Evolutionary conservation across 805 yeast genomes (phyloP), one percentile per base, ranked within the genome.

Genomic region (Candida krabiensis): DNA sequence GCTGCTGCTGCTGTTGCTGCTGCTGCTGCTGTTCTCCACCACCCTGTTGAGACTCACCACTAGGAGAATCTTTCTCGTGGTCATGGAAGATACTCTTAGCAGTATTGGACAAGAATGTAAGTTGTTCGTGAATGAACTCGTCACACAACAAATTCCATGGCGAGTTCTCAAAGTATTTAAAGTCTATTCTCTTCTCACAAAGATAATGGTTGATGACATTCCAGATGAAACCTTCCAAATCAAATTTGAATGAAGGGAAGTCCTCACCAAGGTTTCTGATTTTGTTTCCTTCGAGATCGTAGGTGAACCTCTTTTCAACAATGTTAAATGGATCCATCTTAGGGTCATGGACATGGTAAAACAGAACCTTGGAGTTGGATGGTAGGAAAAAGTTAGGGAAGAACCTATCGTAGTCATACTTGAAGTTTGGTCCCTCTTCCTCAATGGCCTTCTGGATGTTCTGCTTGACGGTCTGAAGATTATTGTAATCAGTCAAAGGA

Each of bases 331-430:
- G 80, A 50, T 75, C 69, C 52, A 76, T 66, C 56, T 75, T 75
- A 14, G 80, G 80, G 54, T 64, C 73, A 53, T 76, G 77, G 21
- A 77, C 74, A 46, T 76, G 81, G 31, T 47, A 76, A 30, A 63
- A 60, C 34, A 63, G 41, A 30, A 56, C 60, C 30, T 54, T 52
- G 1, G 62, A 55, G 38, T 53, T 56, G 9, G 48, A 46, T 14
- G 59, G 50, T 15, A 49, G 45, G 47, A 62, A 62, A 30, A 35
- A 46, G 30, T 54, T 42, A 12, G 50, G 42, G 43, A 44, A 57
- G 36, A 52, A 52, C 26, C 49, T 41, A 34, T 55, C 56, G 46
- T 61, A 61, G 27, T 49, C 43, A 39, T 61, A 61, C 16, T 37
- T 23, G 37, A 55, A 60, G 5, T 46, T 38, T n/a, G 50, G 53